Evolutionary conservation across 768 basidiomycete species (phyloP), one percentile per base, ranked within the genome.

Genomic region (Panaeolus cyanescens): DNA sequence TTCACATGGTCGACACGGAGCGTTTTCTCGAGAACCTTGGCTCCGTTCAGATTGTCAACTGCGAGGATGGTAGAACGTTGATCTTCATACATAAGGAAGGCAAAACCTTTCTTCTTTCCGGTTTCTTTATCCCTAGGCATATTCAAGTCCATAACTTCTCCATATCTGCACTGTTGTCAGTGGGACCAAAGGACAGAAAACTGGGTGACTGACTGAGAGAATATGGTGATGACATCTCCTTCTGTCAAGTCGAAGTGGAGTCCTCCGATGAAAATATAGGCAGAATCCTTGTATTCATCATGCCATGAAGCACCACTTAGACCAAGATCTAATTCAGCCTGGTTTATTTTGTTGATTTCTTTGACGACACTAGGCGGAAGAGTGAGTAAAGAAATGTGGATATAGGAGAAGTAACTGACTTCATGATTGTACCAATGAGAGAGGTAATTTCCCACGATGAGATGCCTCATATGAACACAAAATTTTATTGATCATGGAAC

Each of bases 61-160:
- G 97, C 97, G 54, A 99, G 83, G 55, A 98, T 74, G 5, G 97
- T 99, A 62, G 94, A 96, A 54, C 94, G 86, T 77, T 99, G 97
- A 74, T 99, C 95, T 76, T 96, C 95, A 74, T 99, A 99, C 97
- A 99, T 98, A 64, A 99, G 80, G 79, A 98, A 99, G 8, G 86
- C 96, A 72, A 99, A 99, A 2, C 97, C 97, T 69, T 79, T 88
- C 0, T 90, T 81, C 71, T 96, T 96, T 25, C 95, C 94, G 0
- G 96, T 96, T 58, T 90, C 83, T 71, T 95, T 96, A 78, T 97
- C 95, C 54, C 96, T 85, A 30, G 97, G 96, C 75, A 99, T 83
- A 72, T 99, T 95, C 61, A 98, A 79, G 69, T 99, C 95, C 80
- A 95, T 89, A 32, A 98, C 84, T 70, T 99, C 96, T n/a, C 96